Evolutionary conservation across 352 stramenopile species (phyloP).

Genomic region (Plasmopara halstedii): DNA sequence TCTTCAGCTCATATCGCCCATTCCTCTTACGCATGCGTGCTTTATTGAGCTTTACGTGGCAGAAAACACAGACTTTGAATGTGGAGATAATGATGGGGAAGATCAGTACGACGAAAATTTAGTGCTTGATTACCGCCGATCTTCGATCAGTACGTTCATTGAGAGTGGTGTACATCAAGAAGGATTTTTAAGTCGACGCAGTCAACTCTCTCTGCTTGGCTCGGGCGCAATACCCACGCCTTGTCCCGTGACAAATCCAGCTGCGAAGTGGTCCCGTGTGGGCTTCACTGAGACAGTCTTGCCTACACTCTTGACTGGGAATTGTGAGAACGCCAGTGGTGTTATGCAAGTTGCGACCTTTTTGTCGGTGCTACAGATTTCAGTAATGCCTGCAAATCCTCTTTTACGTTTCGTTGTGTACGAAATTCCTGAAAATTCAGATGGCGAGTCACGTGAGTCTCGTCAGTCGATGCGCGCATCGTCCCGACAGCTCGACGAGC

Average conservation of each 20-base stretch:
- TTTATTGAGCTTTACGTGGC: conserved; percentile 72
- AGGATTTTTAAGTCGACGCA: conserved; percentile 43
- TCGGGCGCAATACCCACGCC: conserved; percentile 17
- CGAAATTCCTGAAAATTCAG: conserved; percentile 49
- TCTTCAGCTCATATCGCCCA: conserved; percentile 53
- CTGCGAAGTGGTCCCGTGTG: conserved; percentile 54
- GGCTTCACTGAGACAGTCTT: conserved; percentile 75
- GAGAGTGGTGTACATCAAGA: conserved; percentile 64
- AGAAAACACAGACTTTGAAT: conserved; percentile 32
- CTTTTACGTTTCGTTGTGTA: conserved; percentile 80
- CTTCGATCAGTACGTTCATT: conserved; percentile 68
- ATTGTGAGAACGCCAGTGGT: conserved; percentile 12
- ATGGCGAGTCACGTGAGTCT: conserved; percentile 16
- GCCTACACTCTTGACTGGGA: conserved; percentile 41
- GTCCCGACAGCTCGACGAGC: conserved; percentile 49
- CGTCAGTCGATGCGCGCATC: conserved; percentile 30
- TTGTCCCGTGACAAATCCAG: conserved; percentile 18
- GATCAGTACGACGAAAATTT: conserved; percentile 49
- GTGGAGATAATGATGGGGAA: conserved; percentile 43
- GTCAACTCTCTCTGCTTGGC: conserved; percentile 34
- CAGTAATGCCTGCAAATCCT: conserved; percentile 49
- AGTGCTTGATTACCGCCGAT: conserved; percentile 37
- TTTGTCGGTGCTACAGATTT: conserved; percentile 72
- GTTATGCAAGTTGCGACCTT: conserved; percentile 63
- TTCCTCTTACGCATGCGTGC: conserved; percentile 58